phyloP scores from a whole-genome alignment of 495 filamentous ascomycete species.

The Penicillium odoratum region DNA sequence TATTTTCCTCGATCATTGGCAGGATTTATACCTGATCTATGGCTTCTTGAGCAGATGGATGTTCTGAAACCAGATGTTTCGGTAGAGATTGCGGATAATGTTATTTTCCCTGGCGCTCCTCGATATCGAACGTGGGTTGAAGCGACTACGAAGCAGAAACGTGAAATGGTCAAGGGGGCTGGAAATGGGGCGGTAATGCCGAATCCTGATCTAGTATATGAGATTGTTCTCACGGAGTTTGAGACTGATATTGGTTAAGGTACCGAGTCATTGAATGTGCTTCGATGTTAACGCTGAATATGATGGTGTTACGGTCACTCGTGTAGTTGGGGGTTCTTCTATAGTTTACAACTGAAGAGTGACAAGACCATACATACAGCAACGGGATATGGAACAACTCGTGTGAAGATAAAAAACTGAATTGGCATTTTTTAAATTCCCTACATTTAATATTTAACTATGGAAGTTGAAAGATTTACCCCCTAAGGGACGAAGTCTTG shows the following conservation, averaged over 20 bases:
- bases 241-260: constrained; percentile 19
- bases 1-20: constrained; percentile 68
- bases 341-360: too few species aligned
- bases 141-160: constrained; percentile 13
- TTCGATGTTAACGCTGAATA: neutral
- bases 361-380: too few species aligned
- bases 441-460: too few species aligned
- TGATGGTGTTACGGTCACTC: constrained; percentile 2
- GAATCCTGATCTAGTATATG: constrained; percentile 23
- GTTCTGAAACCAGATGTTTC: constrained; percentile 51
- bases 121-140: constrained; percentile 47
- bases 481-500: neutral
- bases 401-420: too few species aligned
- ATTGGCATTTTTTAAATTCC: too few species aligned
- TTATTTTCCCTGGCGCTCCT: constrained; percentile 66
- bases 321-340: neutral
- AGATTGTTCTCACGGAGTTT: constrained; percentile 20
- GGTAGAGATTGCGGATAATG: constrained; percentile 65
- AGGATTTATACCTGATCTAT: constrained; percentile 66
- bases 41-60: constrained; percentile 62
- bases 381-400: too few species aligned
- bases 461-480: neutral
- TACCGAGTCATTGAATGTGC: too few species aligned
- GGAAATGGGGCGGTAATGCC: constrained; percentile 7
- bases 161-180: constrained; percentile 4